Base-by-base conservation (phyloP, 345 rosid species). In the Moricandia arvensis region DNA sequence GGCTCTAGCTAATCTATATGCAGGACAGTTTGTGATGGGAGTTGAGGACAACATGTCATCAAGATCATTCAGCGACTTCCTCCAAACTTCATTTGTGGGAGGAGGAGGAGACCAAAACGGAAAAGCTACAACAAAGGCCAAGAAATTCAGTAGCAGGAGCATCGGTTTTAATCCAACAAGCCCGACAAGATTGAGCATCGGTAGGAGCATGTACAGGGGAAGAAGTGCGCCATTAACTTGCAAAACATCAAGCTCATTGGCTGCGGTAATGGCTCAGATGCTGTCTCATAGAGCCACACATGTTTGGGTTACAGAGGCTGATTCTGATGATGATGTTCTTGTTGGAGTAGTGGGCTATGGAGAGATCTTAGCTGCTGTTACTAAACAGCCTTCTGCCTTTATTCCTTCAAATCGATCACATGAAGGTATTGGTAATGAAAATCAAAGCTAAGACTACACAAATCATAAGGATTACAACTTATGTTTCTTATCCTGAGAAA, bases 221-320 rank as follows among this genome's bases (percentile, higher is more conserved):
- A 86, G 99, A 82, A 92, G 93, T 55, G 88, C 96, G 4, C 99
- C 99, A 3, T 77, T 95, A 75, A 95, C 97, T n/a, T 95, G 99
- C 67, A 90, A 86, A 80, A 82, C 77, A 33, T 85, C 90, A 0
- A 92, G 97, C 75, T 90, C 97, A 0, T 77, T 95, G 65, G 99
- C 99, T 1, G 98, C 98, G 0, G 96, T 95, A 2, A 95, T 95
- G 99, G 51, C 99, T 64, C 99, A 95, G 73, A 95, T 95, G 99
- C 86, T 92, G 10, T 92, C 98, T 69, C 98, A 95, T 69, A 79
- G 98, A 68, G 97, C 93, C 31, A 89, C 98, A 41, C 97, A 92
- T 68, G 94, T 95, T 31, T 95, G 99, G 99, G 99, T 92, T 64
- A 95, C 91, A 0, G 91, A 92, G 69, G 87, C 86, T 8, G 96